These are phyloP conservation scores for Aegilops longissima DNA, from an alignment of 176 grass and related monocot genomes.

Conservation along the genomic window DNA sequence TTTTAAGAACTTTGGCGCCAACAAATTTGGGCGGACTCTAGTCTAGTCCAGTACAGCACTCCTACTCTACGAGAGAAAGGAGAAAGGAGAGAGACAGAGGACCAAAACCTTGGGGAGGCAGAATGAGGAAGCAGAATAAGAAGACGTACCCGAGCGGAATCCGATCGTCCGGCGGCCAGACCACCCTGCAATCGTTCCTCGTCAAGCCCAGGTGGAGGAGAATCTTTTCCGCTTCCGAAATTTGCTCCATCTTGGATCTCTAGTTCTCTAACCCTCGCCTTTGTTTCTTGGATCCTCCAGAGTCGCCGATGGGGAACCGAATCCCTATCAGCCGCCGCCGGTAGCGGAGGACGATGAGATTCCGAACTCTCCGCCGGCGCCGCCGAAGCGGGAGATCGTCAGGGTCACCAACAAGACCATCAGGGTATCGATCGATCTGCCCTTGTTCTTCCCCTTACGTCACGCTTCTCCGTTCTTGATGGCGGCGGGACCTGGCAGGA, in stretches of 20 bases:
- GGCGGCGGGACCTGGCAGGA: conserved; percentile 35
- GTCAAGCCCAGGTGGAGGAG: conserved; percentile 41
- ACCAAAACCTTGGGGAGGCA: background rate
- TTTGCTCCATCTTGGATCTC: background rate
- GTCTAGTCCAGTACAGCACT: background rate
- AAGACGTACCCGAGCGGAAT: conserved; percentile 26
- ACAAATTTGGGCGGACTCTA: background rate
- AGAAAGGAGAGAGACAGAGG: background rate
- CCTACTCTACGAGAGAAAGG: background rate
- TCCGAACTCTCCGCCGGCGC: conserved; percentile 1
- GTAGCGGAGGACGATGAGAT: background rate
- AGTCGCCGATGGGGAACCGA: conserved; percentile 9
- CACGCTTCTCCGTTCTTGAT: background rate
- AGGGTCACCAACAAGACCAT: conserved; percentile 30
- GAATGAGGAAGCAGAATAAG: conserved; percentile 40
- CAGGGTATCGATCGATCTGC: conserved; percentile 1
- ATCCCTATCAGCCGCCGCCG: background rate
- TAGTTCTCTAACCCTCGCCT: background rate
- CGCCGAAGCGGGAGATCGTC: conserved; percentile 42
- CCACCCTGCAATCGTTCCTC: conserved; percentile 64
- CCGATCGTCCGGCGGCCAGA: conserved; percentile 50
- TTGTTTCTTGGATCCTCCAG: background rate
- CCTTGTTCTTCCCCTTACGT: background rate
- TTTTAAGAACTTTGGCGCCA: conserved; percentile 38
- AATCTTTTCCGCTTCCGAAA: background rate